Percentiles rank a stretch among this genome's conserved stretches.
Evolutionary conservation across 2,329 filamentous ascomycete genomes (phyloP).

Genomic region (Clarireedia homoeocarpa): DNA sequence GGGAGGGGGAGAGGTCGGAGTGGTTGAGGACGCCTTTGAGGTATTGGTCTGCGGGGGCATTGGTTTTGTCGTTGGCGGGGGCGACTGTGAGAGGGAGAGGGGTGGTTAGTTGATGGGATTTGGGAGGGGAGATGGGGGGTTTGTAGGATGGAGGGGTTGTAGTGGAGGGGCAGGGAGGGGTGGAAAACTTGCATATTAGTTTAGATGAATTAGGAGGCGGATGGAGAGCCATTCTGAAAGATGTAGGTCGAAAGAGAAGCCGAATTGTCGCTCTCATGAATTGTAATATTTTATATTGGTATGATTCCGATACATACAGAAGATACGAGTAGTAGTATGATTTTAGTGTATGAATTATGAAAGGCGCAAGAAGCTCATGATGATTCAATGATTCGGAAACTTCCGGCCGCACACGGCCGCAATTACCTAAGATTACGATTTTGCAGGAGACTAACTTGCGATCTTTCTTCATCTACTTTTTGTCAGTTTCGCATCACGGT

Average conservation of each 20-base stretch:
- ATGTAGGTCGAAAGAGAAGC: conserved; percentile 13
- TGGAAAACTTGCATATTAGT: conserved; percentile 25
- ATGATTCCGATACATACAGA: no score
- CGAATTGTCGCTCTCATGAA: conserved; percentile 17
- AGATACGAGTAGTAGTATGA: no score
- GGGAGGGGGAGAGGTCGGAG: conserved; percentile 54
- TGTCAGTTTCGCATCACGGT: no score
- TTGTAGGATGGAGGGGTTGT: not conserved
- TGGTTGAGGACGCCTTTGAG: conserved; percentile 54
- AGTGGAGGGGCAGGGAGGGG: not conserved
- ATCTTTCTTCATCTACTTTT: no score
- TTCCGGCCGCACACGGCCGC: no score
- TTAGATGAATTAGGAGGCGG: conserved; percentile 21
- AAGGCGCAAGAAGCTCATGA: no score
- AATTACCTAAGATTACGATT: no score
- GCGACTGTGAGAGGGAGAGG: conserved; percentile 40
- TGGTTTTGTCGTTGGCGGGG: conserved; percentile 49
- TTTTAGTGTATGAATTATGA: no score
- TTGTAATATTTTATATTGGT: not conserved
- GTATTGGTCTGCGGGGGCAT: conserved; percentile 70
- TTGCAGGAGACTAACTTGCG: no score
- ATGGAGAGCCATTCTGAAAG: conserved; percentile 25
- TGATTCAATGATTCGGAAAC: no score
- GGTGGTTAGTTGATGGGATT: not conserved
- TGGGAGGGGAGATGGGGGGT: not conserved